Conservation (phyloP, 495 filamentous ascomycete genomes). For the Lasiosphaeria miniovina region DNA sequence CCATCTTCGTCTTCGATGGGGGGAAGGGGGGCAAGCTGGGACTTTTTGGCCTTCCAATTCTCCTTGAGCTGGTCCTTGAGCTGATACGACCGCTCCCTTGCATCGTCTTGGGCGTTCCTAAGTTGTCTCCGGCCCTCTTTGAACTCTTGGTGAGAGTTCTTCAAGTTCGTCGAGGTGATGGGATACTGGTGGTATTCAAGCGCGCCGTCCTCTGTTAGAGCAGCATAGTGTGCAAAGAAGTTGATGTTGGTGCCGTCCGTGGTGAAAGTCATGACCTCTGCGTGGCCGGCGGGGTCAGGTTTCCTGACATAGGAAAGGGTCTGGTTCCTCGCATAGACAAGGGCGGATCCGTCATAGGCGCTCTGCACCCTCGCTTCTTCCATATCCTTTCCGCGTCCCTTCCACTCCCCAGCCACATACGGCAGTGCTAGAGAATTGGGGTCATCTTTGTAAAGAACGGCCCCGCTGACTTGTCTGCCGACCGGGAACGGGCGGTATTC, state of each 20-base stretch:
- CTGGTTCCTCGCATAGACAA: too few relatives aligned
- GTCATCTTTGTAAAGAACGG: conserved; percentile 25
- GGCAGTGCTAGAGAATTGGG: conserved; percentile 23
- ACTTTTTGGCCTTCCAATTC: background rate
- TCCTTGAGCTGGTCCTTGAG: conserved; percentile 19
- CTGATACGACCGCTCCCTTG: conserved; percentile 19
- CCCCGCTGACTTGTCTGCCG: conserved; percentile 20
- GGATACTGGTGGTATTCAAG: conserved; percentile 30
- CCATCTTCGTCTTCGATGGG: conserved; percentile 18
- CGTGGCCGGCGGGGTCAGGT: conserved; percentile 22
- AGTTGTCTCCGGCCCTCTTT: conserved; percentile 21
- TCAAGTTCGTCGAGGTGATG: conserved; percentile 19
- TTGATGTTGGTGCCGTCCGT: conserved; percentile 25
- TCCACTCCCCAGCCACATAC: conserved; percentile 30
- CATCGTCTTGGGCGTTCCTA: conserved; percentile 26
- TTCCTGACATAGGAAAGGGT: too few relatives aligned
- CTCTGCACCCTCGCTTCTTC: conserved; percentile 21
- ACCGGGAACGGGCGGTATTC: conserved; percentile 27
- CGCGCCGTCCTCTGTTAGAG: conserved; percentile 18
- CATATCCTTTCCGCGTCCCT: conserved; percentile 20
- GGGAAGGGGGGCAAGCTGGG: conserved; percentile 1
- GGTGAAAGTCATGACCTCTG: conserved; percentile 30
- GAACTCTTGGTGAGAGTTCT: conserved; percentile 17
- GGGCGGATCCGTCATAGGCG: too few relatives aligned
- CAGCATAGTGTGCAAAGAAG: conserved; percentile 28